phyloP scores from a whole-genome alignment of 768 basidiomycete genomes.

The Phaeolepiota aurea region DNA sequence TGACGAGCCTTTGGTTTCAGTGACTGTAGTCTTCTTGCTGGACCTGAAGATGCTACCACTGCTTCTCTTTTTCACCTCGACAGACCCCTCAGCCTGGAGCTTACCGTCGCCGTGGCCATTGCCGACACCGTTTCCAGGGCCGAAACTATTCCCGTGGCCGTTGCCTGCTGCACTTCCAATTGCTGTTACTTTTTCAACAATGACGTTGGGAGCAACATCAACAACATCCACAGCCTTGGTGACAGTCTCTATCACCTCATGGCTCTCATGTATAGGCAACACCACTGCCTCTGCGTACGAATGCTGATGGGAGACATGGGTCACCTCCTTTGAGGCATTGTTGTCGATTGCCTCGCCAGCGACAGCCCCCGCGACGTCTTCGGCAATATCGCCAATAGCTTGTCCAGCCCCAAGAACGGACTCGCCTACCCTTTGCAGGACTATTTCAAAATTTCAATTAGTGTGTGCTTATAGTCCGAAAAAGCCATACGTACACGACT shows the following conservation, averaged over 20 bases:
- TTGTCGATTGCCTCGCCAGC: background rate
- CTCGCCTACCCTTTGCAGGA: constrained; percentile 3
- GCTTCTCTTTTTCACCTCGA: background rate
- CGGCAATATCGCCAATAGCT: background rate
- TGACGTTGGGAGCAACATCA: background rate
- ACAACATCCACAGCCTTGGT: background rate
- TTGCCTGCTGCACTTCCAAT: background rate
- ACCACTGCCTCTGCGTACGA: background rate
- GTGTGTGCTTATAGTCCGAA: background rate
- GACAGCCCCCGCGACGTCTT: background rate
- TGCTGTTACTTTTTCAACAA: background rate
- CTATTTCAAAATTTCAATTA: background rate
- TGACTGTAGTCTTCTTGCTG: background rate
- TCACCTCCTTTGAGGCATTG: background rate
- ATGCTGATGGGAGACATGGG: background rate
- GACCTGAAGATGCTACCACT: background rate
- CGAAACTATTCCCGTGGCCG: background rate
- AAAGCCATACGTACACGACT: constrained; percentile 2
- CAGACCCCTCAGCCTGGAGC: background rate
- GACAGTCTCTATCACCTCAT: too few relatives aligned
- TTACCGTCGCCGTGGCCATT: constrained; percentile 1
- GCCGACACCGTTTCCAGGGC: background rate
- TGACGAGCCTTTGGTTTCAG: too few relatives aligned
- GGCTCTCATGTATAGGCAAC: background rate
- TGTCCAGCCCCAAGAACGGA: background rate